Percentiles rank a stretch among this genome's conserved stretches.
Conservation (phyloP, 192 early-diverging fungal species). For the Podila minutissima region DNA sequence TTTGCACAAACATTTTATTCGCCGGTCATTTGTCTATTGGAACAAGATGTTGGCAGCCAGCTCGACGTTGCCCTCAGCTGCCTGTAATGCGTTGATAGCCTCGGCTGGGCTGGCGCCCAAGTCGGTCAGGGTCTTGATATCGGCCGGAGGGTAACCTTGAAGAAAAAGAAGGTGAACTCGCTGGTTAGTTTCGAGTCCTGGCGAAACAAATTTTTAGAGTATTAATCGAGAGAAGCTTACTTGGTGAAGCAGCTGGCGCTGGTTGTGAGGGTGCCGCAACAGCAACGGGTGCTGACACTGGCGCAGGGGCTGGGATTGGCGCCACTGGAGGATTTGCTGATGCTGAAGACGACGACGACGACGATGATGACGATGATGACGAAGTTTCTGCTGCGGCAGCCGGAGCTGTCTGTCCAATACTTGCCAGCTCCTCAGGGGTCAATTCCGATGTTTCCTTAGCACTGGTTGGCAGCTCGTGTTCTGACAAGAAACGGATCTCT, state of each 20-base stretch:
- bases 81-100: slow-evolving; percentile 83
- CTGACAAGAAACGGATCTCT: slow-evolving; percentile 87
- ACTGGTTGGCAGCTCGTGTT: slow-evolving; percentile 89
- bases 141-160: slow-evolving; percentile 65
- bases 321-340: slow-evolving; percentile 35
- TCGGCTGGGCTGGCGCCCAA: slow-evolving; percentile 83
- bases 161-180: neutral
- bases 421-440: slow-evolving; percentile 40
- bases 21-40: slow-evolving; percentile 21
- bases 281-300: slow-evolving; percentile 16
- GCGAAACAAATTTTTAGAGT: neutral
- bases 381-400: slow-evolving; percentile 9
- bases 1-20: too few species aligned
- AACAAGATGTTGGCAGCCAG: slow-evolving; percentile 90
- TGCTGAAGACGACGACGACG: slow-evolving; percentile 21
- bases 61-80: slow-evolving; percentile 85
- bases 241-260: neutral
- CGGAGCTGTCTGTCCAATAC: slow-evolving; percentile 21
- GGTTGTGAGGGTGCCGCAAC: slow-evolving; percentile 1
- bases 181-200: neutral
- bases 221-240: neutral
- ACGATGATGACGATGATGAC: neutral
- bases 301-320: slow-evolving; percentile 26
- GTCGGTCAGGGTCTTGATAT: slow-evolving; percentile 77
- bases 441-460: slow-evolving; percentile 38